Base-by-base conservation (phyloP, 1,139 yeast genomes). In the Sugiyamaella neomexicana region DNA sequence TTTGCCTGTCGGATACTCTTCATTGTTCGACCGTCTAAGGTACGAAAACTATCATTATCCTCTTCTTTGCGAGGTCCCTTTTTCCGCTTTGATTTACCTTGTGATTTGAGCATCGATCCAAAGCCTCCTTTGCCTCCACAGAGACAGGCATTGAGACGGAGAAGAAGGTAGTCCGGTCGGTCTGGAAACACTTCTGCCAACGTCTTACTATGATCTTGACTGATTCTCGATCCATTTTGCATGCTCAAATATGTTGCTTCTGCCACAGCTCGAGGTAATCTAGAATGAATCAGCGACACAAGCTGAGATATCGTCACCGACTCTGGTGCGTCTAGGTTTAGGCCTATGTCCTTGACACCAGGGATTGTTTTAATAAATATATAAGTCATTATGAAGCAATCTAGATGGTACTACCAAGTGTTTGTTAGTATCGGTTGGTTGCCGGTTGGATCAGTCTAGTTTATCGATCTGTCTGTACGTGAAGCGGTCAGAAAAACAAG, bases 71-170 rank as follows among this genome's bases (percentile, higher is more conserved):
- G 60, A 20, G 50, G 55, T 9, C 60, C 58, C 32, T 62, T 57
- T 25, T 63, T 62, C 53, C 66, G 64, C 52, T 64, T 65, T 15
- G 67, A 62, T 9, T 72, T 71, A 2, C 76, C 79, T 48, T 72
- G 73, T 2, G 75, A 74, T 38, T 73, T 70, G 50, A 78, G 64
- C 63, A 73, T 67, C 23, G 76, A 69, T 1, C 80, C 81, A 64
- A 77, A 76, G 2, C 81, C 82, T 36, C 82, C 82, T 65, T 78
- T 78, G 20, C 82, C 82, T 13, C 82, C 81, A 51, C 74, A 69
- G 44, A 77, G 54, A 25, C 62, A 55, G 3, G 55, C 56, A 34
- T 58, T 60, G 42, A 61, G 46, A 23, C 63, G 58, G 8, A 62
- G 55, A 4, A 49, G 17, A 13, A 53, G 25, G 31, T 48, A 53